Conservation (phyloP, 768 basidiomycete species). For the Mycena floridula region DNA sequence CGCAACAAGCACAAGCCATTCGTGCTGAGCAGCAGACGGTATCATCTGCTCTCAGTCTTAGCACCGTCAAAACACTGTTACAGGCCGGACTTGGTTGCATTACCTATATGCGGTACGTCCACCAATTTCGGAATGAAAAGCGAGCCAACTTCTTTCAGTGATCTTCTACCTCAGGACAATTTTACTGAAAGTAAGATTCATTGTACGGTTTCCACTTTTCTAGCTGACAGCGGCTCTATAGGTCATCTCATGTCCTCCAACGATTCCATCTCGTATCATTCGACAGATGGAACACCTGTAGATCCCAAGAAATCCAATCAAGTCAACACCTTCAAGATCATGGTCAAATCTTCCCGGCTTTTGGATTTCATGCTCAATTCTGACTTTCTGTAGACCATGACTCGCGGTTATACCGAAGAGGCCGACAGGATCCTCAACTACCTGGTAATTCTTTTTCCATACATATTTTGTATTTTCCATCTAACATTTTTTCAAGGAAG, state of each 20-base stretch:
- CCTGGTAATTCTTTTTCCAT: slow-evolving; percentile 40
- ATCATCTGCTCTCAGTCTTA: slow-evolving; percentile 54
- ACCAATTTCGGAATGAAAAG: slow-evolving; percentile 1
- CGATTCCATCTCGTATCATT: slow-evolving; percentile 30
- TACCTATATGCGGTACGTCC: slow-evolving; percentile 59
- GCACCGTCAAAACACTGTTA: slow-evolving; percentile 66
- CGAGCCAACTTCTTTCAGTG: slow-evolving; percentile 31
- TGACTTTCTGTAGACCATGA: slow-evolving; percentile 40
- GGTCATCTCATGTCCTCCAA: slow-evolving; percentile 52
- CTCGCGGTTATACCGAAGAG: slow-evolving; percentile 74
- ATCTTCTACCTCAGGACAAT: slow-evolving; percentile 74
- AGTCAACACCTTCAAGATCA: slow-evolving; percentile 66
- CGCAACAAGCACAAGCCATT: slow-evolving; percentile 30
- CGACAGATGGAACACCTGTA: too few relatives aligned
- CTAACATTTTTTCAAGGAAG: slow-evolving; percentile 44
- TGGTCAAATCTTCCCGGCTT: slow-evolving; percentile 25
- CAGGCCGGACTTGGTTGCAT: slow-evolving; percentile 72
- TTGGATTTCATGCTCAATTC: background rate
- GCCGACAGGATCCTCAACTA: slow-evolving; percentile 80
- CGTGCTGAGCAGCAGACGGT: slow-evolving; percentile 37
- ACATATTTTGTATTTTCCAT: slow-evolving; percentile 7
- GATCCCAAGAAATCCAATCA: slow-evolving; percentile 30
- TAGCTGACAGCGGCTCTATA: slow-evolving; percentile 15
- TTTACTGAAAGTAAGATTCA: slow-evolving; percentile 53
- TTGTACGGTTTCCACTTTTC: background rate